Percentiles rank a stretch among this genome's conserved stretches.
Conservation (phyloP, 768 basidiomycete genomes). For the Podaxis mareebaensis region DNA sequence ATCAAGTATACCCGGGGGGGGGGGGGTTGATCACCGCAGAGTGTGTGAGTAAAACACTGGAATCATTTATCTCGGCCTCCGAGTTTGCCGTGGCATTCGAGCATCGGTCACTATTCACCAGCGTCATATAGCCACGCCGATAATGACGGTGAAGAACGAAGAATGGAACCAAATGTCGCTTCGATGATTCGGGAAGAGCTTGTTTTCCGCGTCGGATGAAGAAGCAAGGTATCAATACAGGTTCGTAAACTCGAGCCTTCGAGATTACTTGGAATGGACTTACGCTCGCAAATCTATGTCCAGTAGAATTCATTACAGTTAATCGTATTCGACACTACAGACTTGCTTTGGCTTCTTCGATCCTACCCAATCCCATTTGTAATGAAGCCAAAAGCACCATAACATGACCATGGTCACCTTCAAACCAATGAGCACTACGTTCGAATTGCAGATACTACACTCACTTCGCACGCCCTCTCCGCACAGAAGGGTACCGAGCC, state of each 20-base stretch:
- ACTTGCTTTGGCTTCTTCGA: constrained; percentile 35
- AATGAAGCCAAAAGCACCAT: constrained; percentile 45
- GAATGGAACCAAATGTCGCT: too few relatives aligned
- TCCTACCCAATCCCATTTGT: constrained; percentile 48
- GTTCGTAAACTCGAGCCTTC: not conserved
- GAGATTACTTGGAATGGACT: not conserved
- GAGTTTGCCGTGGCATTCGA: too few relatives aligned
- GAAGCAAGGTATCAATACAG: too few relatives aligned
- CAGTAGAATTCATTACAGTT: not conserved
- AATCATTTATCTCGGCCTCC: too few relatives aligned
- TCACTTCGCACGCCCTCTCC: not conserved
- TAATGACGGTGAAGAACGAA: too few relatives aligned
- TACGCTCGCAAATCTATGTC: not conserved
- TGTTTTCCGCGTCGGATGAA: too few relatives aligned
- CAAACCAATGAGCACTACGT: not conserved
- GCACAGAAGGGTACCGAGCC: constrained; percentile 34
- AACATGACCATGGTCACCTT: constrained; percentile 30
- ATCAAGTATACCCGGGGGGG: not conserved
- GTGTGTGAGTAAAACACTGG: too few relatives aligned
- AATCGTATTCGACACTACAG: not conserved
- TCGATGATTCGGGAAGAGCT: too few relatives aligned
- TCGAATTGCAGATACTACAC: not conserved
- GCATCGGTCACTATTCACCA: too few relatives aligned
- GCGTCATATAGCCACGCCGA: too few relatives aligned
- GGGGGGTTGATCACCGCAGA: too few relatives aligned